phyloP scores from a whole-genome alignment of 2,329 filamentous ascomycete species.

The Rutstroemia sp. region DNA sequence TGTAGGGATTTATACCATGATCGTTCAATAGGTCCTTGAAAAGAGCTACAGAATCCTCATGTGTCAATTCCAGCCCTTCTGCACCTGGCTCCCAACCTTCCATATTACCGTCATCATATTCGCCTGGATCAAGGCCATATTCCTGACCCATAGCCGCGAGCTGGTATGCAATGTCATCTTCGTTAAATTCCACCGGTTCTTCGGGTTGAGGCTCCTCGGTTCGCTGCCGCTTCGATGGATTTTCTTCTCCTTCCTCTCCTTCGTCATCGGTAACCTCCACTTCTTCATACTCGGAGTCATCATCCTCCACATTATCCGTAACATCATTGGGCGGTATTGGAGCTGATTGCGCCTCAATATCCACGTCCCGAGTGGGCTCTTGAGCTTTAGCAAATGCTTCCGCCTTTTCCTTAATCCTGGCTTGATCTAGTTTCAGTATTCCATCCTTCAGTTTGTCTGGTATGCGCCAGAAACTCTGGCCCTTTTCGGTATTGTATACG shows the following conservation, averaged over 20 bases:
- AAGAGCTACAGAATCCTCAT: slow-evolving; percentile 67
- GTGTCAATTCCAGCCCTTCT: slow-evolving; percentile 62
- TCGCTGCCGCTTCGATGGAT: slow-evolving; percentile 42
- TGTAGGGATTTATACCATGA: slow-evolving; percentile 75
- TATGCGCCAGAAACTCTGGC: slow-evolving; percentile 91
- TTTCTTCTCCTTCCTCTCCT: slow-evolving; percentile 40
- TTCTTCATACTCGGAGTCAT: slow-evolving; percentile 65
- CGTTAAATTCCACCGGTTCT: slow-evolving; percentile 70
- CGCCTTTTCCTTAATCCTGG: slow-evolving; percentile 55
- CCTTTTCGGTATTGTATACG: slow-evolving; percentile 79
- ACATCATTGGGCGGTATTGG: background rate
- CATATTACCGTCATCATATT: slow-evolving; percentile 60
- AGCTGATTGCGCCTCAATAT: background rate
- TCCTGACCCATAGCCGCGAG: slow-evolving; percentile 81
- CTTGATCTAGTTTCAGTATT: slow-evolving; percentile 65
- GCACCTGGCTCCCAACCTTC: slow-evolving; percentile 63
- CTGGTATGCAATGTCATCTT: slow-evolving; percentile 91
- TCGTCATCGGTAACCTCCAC: slow-evolving; percentile 40
- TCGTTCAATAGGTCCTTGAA: slow-evolving; percentile 87
- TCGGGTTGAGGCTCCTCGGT: slow-evolving; percentile 36
- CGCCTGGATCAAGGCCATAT: slow-evolving; percentile 70
- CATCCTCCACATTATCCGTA: slow-evolving; percentile 36
- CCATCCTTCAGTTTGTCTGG: slow-evolving; percentile 78
- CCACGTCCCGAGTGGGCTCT: slow-evolving; percentile 19
- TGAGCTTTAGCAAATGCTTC: slow-evolving; percentile 23